These are phyloP conservation scores for Leucocoprinus sp. DNA, from an alignment of 768 basidiomycete species.

Conservation along the genomic window DNA sequence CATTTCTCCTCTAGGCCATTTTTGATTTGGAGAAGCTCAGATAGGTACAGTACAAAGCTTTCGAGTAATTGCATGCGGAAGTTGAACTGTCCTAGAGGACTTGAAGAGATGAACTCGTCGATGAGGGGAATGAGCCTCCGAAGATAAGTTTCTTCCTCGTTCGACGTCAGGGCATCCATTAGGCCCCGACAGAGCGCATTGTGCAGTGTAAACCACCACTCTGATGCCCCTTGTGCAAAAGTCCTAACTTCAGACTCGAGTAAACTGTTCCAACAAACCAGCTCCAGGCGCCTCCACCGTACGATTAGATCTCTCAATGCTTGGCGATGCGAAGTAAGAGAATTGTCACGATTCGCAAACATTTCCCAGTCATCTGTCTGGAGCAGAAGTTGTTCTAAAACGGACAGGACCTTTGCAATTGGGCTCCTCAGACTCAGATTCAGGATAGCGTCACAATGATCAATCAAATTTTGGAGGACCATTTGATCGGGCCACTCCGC, in stretches of 20 bases:
- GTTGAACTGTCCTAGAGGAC: constrained; percentile 80
- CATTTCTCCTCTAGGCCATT: constrained; percentile 19
- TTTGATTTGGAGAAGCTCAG: constrained; percentile 26
- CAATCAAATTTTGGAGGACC: constrained; percentile 80
- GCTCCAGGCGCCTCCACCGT: constrained; percentile 83
- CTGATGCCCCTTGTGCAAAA: constrained; percentile 39
- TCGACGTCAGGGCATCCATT: constrained; percentile 32
- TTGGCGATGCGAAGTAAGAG: constrained; percentile 59
- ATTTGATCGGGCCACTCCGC: constrained; percentile 96
- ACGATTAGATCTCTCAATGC: constrained; percentile 68
- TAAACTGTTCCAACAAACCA: constrained; percentile 79
- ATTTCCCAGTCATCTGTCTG: constrained; percentile 96
- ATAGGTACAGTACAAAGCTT: constrained; percentile 54
- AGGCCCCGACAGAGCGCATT: constrained; percentile 65
- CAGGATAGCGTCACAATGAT: constrained; percentile 62
- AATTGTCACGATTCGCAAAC: constrained; percentile 89
- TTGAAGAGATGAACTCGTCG: constrained; percentile 65
- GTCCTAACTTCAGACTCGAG: constrained; percentile 61
- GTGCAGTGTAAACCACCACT: constrained; percentile 91
- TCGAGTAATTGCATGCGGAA: constrained; percentile 58
- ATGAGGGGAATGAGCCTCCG: constrained; percentile 65
- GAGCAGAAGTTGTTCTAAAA: constrained; percentile 75
- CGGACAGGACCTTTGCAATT: constrained; percentile 73
- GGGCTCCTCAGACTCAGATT: constrained; percentile 56
- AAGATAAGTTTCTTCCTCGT: constrained; percentile 42